Percentiles rank a stretch among this genome's conserved stretches.
Conservation (phyloP, 495 filamentous ascomycete genomes). For the Aspergillus sclerotiicarbonarius region DNA sequence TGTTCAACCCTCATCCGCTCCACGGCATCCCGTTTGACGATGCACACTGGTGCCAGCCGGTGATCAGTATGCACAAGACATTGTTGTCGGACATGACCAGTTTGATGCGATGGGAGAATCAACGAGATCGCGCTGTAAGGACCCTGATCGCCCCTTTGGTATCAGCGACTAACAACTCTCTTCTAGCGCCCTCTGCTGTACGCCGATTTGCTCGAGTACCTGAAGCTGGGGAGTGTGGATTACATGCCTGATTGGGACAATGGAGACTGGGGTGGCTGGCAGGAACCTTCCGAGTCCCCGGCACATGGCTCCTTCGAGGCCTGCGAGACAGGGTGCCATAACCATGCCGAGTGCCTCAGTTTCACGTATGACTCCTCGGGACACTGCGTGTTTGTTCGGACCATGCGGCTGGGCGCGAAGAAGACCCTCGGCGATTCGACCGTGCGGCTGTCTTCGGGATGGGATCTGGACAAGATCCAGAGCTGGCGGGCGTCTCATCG, state of each 20-base stretch:
- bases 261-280: slow-evolving; percentile 28
- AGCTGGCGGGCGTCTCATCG: slow-evolving; percentile 18
- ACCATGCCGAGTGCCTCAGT: slow-evolving; percentile 26
- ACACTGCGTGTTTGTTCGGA: slow-evolving; percentile 27
- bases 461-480: slow-evolving; percentile 32
- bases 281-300: slow-evolving; percentile 23
- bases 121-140: slow-evolving; percentile 25
- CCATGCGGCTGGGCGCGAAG: slow-evolving; percentile 25
- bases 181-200: slow-evolving; percentile 27
- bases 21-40: slow-evolving; percentile 40
- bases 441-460: slow-evolving; percentile 27
- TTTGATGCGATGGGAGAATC: slow-evolving; percentile 26
- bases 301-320: slow-evolving; percentile 26
- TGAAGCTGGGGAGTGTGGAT: slow-evolving; percentile 16
- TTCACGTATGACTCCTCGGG: slow-evolving; percentile 27
- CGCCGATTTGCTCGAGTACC: slow-evolving; percentile 30
- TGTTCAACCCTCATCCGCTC: slow-evolving; percentile 46
- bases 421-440: slow-evolving; percentile 7
- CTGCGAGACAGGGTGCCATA: slow-evolving; percentile 28
- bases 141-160: background rate
- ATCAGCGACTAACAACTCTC: background rate
- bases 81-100: slow-evolving; percentile 24
- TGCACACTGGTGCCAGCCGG: slow-evolving; percentile 51
- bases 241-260: slow-evolving; percentile 36
- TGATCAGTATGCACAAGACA: slow-evolving; percentile 52